These are phyloP conservation scores for Elongisporangium prolatum DNA, from an alignment of 352 stramenopile species.

Conservation along the genomic window DNA sequence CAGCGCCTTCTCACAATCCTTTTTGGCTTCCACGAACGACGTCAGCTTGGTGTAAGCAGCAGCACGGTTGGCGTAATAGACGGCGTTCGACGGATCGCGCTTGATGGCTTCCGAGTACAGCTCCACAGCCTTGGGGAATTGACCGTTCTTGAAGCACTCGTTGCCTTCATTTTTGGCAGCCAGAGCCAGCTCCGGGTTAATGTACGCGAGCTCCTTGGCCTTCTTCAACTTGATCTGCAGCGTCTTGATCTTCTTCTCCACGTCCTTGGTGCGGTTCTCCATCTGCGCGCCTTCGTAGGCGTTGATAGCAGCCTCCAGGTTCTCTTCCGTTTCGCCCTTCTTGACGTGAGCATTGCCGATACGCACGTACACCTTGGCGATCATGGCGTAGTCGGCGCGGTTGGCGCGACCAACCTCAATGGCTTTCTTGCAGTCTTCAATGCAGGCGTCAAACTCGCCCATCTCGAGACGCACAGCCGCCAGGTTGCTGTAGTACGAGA, in stretches of 20 bases:
- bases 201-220: constrained; percentile 91
- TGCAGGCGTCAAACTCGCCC: constrained; percentile 94
- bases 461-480: constrained; percentile 96
- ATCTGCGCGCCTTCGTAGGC: constrained; percentile 84
- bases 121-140: constrained; percentile 92
- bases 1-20: constrained; percentile 96
- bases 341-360: constrained; percentile 97
- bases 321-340: constrained; percentile 88
- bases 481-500: constrained; percentile 97
- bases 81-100: constrained; percentile 94
- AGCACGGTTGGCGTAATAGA: constrained; percentile 99
- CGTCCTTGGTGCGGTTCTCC: constrained; percentile 88
- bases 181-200: constrained; percentile 96
- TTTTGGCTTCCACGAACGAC: constrained; percentile 89
- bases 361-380: constrained; percentile 94
- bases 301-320: constrained; percentile 79
- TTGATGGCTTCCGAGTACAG: constrained; percentile 99
- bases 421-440: constrained; percentile 92
- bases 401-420: constrained; percentile 95
- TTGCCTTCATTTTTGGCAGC: constrained; percentile 98
- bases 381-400: constrained; percentile 93
- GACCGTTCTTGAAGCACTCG: constrained; percentile 94
- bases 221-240: constrained; percentile 96
- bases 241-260: constrained; percentile 94
- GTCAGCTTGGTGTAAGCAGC: constrained; percentile 98